These are phyloP conservation scores for Nicotiana otophora DNA, from an alignment of 257 asterid species.

Conservation along the genomic window DNA sequence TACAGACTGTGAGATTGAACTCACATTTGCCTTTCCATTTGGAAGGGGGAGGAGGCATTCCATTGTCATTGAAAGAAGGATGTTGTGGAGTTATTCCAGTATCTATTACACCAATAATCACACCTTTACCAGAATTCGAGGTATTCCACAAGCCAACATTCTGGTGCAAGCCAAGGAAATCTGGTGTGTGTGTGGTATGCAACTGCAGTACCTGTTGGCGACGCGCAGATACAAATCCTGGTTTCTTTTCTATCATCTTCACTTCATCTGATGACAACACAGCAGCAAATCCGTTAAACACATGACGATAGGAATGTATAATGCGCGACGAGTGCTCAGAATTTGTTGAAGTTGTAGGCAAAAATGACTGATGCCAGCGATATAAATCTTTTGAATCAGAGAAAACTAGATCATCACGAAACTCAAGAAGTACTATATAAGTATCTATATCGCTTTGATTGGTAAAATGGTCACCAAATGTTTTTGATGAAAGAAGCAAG, in stretches of 20 bases:
- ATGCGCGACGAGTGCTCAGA: background rate
- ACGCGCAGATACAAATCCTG: constrained; percentile 9
- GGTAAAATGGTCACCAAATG: background rate
- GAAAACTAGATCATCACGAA: background rate
- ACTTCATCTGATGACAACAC: background rate
- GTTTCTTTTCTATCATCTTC: background rate
- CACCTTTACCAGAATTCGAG: background rate
- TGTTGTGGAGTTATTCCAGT: constrained; percentile 2
- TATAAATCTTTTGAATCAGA: background rate
- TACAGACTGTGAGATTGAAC: background rate
- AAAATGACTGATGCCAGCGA: background rate
- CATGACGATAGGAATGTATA: constrained; percentile 1
- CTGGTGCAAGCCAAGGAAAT: constrained; percentile 2
- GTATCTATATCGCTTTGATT: background rate
- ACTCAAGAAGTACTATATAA: background rate
- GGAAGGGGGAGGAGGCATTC: constrained; percentile 10
- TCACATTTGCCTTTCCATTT: constrained; percentile 17
- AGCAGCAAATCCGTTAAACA: constrained; percentile 4
- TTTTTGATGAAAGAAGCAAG: background rate
- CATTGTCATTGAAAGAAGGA: background rate
- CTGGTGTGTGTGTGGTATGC: background rate
- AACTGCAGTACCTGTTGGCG: background rate
- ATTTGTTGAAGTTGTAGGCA: background rate
- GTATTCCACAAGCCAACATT: background rate
- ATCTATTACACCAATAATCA: constrained; percentile 2